phyloP scores from a whole-genome alignment of 2,329 filamentous ascomycete genomes.

The Chaetomium strumarium region DNA sequence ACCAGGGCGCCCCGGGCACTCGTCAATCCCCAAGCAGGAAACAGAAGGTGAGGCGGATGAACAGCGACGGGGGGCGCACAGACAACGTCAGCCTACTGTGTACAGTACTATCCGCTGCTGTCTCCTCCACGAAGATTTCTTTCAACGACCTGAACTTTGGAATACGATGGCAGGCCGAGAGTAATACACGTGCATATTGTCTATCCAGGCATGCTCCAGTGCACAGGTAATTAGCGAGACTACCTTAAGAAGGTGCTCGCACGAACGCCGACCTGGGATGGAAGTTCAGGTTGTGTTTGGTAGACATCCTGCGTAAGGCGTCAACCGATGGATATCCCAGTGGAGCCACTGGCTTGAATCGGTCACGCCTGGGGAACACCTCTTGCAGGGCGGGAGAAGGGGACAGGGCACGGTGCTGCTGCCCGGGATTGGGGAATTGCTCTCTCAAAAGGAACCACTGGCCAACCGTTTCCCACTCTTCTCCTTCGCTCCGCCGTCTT shows the following conservation, averaged over 20 bases:
- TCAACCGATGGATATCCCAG: conserved; percentile 21
- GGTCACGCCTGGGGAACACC: conserved; percentile 2
- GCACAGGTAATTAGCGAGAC: conserved; percentile 17
- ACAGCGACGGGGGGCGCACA: neutral
- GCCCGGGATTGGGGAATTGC: conserved; percentile 8
- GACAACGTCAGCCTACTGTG: neutral
- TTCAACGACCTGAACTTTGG: neutral
- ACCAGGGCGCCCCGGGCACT: neutral
- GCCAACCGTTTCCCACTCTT: conserved; percentile 8
- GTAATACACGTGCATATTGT: no score
- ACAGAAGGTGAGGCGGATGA: conserved; percentile 7
- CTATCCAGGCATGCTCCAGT: neutral
- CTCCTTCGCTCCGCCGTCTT: conserved; percentile 20
- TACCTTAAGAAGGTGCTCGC: conserved; percentile 8
- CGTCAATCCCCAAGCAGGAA: neutral
- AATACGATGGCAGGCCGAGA: no score
- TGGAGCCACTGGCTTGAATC: conserved; percentile 15
- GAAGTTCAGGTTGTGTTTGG: conserved; percentile 20
- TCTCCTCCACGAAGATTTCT: neutral
- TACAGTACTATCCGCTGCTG: no score
- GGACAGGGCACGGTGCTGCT: conserved; percentile 12
- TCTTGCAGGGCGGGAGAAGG: conserved; percentile 13
- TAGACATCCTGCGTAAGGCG: conserved; percentile 21
- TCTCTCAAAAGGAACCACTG: conserved; percentile 10
- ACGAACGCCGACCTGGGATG: conserved; percentile 21